These are phyloP conservation scores for Arthrobotrys entomopaga DNA, from an alignment of 2,329 filamentous ascomycete genomes.

Conservation along the genomic window DNA sequence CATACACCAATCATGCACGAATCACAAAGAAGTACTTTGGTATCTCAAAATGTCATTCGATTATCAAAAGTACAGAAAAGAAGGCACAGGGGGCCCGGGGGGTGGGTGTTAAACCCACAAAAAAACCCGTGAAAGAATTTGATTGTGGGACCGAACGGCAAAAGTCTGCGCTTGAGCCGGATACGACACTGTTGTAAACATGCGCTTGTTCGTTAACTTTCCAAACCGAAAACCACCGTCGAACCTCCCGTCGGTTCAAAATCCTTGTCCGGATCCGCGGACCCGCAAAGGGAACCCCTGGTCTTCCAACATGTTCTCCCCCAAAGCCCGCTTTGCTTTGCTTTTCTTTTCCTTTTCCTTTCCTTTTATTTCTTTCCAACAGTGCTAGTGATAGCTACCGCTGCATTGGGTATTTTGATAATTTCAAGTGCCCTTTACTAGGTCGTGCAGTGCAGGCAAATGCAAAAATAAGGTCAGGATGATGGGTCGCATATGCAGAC, in stretches of 20 bases:
- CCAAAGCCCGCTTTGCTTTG: not conserved
- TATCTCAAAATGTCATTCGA: too few relatives aligned
- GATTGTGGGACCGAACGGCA: not conserved
- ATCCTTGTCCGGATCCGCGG: conserved; percentile 33
- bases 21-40: too few relatives aligned
- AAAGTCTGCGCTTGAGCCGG: conserved; percentile 17
- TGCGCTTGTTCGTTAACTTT: conserved; percentile 12
- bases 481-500: conserved; percentile 15
- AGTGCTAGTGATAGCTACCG: not conserved
- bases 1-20: too few relatives aligned
- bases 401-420: not conserved
- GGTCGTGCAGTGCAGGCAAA: not conserved
- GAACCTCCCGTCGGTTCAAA: conserved; percentile 3
- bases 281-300: conserved; percentile 11
- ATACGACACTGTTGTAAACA: not conserved
- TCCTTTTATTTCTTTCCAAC: too few relatives aligned
- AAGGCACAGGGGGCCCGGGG: too few relatives aligned
- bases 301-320: too few relatives aligned
- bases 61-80: too few relatives aligned
- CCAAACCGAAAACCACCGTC: not conserved
- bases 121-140: not conserved
- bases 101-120: too few relatives aligned
- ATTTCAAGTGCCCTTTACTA: not conserved
- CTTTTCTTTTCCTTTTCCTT: too few relatives aligned
- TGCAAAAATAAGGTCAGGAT: not conserved